Evolutionary conservation across 192 early-diverging fungal species (phyloP).

Genomic region (Dissophora ornata): DNA sequence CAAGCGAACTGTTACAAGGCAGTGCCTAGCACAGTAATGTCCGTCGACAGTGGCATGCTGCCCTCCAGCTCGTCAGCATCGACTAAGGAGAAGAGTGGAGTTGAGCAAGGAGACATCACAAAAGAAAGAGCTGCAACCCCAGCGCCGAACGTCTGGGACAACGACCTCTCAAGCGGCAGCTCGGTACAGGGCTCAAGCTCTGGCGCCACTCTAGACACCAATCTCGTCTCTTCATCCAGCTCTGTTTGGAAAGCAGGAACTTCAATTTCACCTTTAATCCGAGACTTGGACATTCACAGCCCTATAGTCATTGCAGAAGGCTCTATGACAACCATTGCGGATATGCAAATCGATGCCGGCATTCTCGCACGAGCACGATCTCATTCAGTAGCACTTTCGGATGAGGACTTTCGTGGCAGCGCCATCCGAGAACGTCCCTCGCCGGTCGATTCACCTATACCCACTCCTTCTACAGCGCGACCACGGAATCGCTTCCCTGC

Average conservation of each 20-base stretch:
- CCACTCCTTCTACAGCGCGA: conserved; percentile 50
- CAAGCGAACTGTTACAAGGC: background rate
- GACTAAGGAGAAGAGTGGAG: background rate
- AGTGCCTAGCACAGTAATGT: background rate
- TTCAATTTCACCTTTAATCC: conserved; percentile 7
- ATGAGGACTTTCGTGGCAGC: conserved; percentile 16
- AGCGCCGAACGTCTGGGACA: too few relatives aligned
- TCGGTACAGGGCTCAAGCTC: conserved; percentile 12
- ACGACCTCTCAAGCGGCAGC: too few relatives aligned
- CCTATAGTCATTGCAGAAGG: conserved; percentile 25
- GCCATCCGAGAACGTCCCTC: conserved; percentile 16
- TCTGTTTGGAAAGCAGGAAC: conserved; percentile 6
- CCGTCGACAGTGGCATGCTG: background rate
- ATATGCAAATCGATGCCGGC: conserved; percentile 37
- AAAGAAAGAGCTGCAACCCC: background rate
- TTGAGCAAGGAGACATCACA: background rate
- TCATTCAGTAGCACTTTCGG: conserved; percentile 18
- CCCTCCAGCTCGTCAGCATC: background rate
- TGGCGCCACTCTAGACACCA: background rate
- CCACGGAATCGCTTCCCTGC: conserved; percentile 45
- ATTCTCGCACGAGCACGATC: conserved; percentile 34
- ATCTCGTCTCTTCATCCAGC: background rate
- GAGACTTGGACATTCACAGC: conserved; percentile 37
- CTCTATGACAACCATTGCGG: conserved; percentile 23
- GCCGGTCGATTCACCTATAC: conserved; percentile 44